These are phyloP conservation scores for Stachybotrys echinatus DNA, from an alignment of 2,329 filamentous ascomycete species.

Conservation along the genomic window DNA sequence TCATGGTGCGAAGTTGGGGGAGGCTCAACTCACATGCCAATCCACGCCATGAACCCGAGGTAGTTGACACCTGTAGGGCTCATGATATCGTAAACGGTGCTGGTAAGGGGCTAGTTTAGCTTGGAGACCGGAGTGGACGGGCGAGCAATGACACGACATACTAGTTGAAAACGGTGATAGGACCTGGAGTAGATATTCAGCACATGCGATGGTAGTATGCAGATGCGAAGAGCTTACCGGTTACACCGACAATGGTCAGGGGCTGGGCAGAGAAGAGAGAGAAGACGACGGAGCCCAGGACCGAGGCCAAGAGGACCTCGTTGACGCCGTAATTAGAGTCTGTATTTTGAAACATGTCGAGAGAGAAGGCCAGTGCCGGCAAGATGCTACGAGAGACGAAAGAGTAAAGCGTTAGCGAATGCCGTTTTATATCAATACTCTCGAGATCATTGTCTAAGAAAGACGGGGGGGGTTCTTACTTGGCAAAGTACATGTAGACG, in stretches of 20 bases:
- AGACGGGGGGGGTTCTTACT: constrained; percentile 52
- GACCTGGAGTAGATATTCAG: constrained; percentile 40
- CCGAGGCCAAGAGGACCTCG: constrained; percentile 81
- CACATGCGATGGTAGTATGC: neutral
- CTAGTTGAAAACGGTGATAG: constrained; percentile 93
- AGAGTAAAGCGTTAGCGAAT: neutral
- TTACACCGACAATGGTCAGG: constrained; percentile 85
- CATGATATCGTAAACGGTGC: constrained; percentile 87
- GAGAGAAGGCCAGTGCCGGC: constrained; percentile 79
- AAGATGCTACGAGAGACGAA: constrained; percentile 57
- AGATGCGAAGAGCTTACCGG: constrained; percentile 52
- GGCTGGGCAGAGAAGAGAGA: constrained; percentile 76
- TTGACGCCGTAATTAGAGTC: constrained; percentile 83
- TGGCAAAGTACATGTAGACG: constrained; percentile 92
- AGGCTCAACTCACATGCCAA: constrained; percentile 58
- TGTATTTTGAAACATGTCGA: constrained; percentile 92
- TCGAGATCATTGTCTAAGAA: neutral
- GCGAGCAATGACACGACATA: constrained; percentile 25
- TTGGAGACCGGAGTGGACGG: neutral
- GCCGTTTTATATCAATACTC: neutral
- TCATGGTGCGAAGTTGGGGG: neutral
- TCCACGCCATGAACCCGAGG: constrained; percentile 87
- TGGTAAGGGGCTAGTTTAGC: constrained; percentile 15
- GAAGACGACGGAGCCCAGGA: constrained; percentile 78
- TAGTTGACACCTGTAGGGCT: constrained; percentile 72